Percentiles rank a stretch among this genome's conserved stretches.
These are phyloP conservation scores for Apophysomyces variabilis DNA, from an alignment of 371 early-diverging fungal species.

Conservation along the genomic window DNA sequence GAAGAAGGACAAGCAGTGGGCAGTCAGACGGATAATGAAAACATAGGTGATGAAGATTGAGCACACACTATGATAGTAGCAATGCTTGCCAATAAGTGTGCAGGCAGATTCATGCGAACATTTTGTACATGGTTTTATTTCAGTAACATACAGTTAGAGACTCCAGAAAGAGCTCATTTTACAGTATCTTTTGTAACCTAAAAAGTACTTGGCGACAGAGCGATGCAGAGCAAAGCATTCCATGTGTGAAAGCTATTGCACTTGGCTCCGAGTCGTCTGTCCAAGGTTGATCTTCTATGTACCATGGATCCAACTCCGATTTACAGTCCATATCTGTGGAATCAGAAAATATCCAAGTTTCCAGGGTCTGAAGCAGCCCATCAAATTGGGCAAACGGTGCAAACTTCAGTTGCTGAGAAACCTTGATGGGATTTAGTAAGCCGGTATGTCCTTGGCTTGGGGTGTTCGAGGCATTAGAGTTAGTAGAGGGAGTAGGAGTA, in stretches of 20 bases:
- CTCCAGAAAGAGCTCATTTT: not conserved
- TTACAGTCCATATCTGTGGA: conserved; percentile 1
- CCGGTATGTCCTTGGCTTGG: conserved; percentile 6
- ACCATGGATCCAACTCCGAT: conserved; percentile 14
- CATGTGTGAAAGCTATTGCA: conserved; percentile 55
- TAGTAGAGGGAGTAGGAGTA: conserved; percentile 21
- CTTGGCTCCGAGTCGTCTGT: conserved; percentile 29
- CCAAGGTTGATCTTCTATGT: conserved; percentile 17
- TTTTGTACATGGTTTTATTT: not conserved
- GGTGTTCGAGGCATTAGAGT: not conserved
- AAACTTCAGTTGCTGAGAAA: conserved; percentile 45
- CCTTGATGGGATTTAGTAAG: conserved; percentile 30
- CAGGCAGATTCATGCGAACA: no score
- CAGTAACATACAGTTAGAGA: not conserved
- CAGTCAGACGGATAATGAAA: no score
- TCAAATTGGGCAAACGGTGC: conserved; percentile 38
- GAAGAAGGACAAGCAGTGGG: conserved; percentile 2
- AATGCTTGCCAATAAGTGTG: no score
- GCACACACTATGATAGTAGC: no score
- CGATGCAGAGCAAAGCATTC: conserved; percentile 50
- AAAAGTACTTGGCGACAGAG: conserved; percentile 31
- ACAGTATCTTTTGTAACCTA: conserved; percentile 14
- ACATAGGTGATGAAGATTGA: no score
- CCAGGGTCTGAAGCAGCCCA: conserved; percentile 30
- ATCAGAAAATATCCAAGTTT: conserved; percentile 39